Conservation (phyloP, 208 protist species). For the Strigomonas oncopelti region DNA sequence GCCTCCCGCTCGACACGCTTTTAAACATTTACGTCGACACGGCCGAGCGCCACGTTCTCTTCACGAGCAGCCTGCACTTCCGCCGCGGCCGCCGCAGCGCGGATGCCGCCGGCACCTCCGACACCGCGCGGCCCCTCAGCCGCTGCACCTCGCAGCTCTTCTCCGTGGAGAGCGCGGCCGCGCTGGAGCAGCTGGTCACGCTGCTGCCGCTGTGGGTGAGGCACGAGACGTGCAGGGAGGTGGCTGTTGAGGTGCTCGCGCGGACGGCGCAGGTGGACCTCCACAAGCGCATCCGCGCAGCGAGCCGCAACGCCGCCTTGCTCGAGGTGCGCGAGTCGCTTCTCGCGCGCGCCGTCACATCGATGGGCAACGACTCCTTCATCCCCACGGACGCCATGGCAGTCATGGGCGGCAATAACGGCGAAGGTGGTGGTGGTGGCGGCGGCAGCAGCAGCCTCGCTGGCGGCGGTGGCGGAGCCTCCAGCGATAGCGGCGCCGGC, state of each 20-base stretch:
- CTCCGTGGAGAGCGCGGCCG: too few species aligned
- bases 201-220: neutral
- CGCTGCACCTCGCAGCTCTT: too few species aligned
- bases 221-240: neutral
- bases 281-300: conserved; percentile 18
- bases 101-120: too few species aligned
- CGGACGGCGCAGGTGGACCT: conserved; percentile 15
- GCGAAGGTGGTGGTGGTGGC: conserved; percentile 23
- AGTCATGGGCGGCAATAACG: conserved; percentile 15
- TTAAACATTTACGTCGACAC: neutral
- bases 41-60: neutral
- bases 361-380: conserved; percentile 24
- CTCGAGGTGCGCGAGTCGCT: conserved; percentile 22
- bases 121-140: neutral
- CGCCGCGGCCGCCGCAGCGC: too few species aligned
- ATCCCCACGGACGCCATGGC: conserved; percentile 32
- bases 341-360: too few species aligned
- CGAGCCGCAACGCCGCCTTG: conserved; percentile 22
- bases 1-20: neutral
- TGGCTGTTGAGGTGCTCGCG: neutral
- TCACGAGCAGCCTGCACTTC: neutral
- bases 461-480: conserved; percentile 17
- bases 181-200: too few species aligned
- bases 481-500: conserved; percentile 14
- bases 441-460: too few species aligned